These are phyloP conservation scores for Bimuria novae-zelandiae DNA, from an alignment of 2,329 filamentous ascomycete species.

Conservation along the genomic window DNA sequence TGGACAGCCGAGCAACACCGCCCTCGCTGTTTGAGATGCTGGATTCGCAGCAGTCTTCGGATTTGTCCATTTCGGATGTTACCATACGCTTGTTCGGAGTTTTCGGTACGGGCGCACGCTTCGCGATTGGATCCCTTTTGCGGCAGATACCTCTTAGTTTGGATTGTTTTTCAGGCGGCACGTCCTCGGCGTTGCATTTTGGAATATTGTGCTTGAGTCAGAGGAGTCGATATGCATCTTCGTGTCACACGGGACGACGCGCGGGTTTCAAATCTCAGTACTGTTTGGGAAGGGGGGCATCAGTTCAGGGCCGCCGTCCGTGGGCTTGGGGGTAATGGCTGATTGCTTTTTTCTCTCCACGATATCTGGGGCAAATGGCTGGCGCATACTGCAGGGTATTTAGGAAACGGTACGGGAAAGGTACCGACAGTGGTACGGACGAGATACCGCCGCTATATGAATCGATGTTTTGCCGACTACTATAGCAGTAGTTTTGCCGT, in stretches of 20 bases:
- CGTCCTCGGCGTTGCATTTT: too few species aligned
- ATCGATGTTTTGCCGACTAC: conserved; percentile 12
- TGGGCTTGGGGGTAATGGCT: conserved; percentile 17
- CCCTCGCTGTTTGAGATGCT: conserved; percentile 33
- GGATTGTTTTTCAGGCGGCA: conserved; percentile 1
- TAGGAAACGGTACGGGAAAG: conserved; percentile 9
- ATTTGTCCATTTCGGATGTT: conserved; percentile 27
- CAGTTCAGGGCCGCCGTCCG: conserved; percentile 11
- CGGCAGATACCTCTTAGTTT: conserved; percentile 43
- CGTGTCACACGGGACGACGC: conserved; percentile 17
- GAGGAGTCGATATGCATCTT: conserved; percentile 23
- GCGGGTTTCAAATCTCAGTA: conserved; percentile 20
- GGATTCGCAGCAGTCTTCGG: conserved; percentile 31
- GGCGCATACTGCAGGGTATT: conserved; percentile 23
- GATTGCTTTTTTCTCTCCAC: conserved; percentile 5
- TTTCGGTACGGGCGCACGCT: conserved; percentile 15
- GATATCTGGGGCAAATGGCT: conserved; percentile 2
- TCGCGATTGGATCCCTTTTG: conserved; percentile 20
- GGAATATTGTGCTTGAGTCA: too few species aligned
- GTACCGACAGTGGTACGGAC: conserved; percentile 21
- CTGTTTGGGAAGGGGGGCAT: conserved; percentile 14
- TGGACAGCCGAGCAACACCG: conserved; percentile 21
- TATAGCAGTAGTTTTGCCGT: too few species aligned
- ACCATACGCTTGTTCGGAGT: conserved; percentile 26
- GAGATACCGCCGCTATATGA: conserved; percentile 25